Evolutionary conservation across 2,329 filamentous ascomycete genomes (phyloP).

Genomic region (Furcasterigmium sp.): DNA sequence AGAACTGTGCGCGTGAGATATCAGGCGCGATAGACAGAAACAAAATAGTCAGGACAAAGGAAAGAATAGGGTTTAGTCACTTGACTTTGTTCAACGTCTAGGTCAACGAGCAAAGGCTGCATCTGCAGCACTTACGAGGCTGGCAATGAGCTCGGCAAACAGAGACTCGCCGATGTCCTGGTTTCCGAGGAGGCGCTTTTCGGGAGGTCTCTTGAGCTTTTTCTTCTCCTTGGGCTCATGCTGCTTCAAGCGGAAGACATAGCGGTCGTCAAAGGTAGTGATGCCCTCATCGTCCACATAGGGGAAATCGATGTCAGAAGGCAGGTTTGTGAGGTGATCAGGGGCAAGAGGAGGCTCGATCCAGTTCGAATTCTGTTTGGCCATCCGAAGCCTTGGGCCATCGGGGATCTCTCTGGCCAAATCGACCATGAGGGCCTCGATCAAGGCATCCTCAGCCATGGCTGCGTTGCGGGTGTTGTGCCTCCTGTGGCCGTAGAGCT

Average conservation of each 20-base stretch:
- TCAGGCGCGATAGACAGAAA: background rate
- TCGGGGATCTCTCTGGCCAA: too few species aligned
- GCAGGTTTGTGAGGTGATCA: conserved; percentile 3
- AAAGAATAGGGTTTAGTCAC: background rate
- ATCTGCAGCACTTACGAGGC: too few species aligned
- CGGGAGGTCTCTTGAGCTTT: too few species aligned
- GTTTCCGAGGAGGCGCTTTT: too few species aligned
- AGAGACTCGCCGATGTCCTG: too few species aligned
- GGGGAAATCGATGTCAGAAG: background rate
- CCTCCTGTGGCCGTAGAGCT: too few species aligned
- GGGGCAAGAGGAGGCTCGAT: conserved; percentile 7
- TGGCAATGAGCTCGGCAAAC: background rate
- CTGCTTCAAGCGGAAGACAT: background rate
- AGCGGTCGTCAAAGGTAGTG: conserved; percentile 5
- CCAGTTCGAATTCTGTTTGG: background rate
- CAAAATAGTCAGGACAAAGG: background rate
- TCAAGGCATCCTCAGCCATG: too few species aligned
- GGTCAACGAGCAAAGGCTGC: too few species aligned
- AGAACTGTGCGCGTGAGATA: conserved; percentile 1
- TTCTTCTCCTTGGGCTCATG: too few species aligned
- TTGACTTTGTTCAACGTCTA: background rate
- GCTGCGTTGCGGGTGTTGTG: too few species aligned
- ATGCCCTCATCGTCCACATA: conserved; percentile 7
- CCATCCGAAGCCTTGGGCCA: too few species aligned
- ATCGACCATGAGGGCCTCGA: too few species aligned